Conservation (phyloP, 1,284 basidiomycete genomes). For the Moesziomyces antarcticus region DNA sequence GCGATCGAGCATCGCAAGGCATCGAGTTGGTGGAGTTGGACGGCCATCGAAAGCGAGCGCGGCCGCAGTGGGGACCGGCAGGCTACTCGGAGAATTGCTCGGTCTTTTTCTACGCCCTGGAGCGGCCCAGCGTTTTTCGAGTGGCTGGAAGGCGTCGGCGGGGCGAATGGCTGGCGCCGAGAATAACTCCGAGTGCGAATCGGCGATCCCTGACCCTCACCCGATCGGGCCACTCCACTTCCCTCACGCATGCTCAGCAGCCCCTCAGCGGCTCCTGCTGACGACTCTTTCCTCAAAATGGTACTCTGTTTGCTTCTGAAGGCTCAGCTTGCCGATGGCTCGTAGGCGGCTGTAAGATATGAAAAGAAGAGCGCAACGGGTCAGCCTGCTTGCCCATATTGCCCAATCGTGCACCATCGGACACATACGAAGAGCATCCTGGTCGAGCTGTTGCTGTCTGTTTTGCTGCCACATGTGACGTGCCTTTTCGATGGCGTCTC, state of each 20-base stretch:
- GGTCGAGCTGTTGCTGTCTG: slow-evolving; percentile 25
- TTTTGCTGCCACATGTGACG: slow-evolving; percentile 18
- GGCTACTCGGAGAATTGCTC: neutral
- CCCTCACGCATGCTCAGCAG: neutral
- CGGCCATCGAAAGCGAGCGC: too few relatives aligned
- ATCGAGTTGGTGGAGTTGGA: too few relatives aligned
- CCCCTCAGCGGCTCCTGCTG: too few relatives aligned
- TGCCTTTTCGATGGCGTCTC: slow-evolving; percentile 50
- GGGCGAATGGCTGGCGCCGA: neutral
- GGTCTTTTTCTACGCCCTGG: neutral
- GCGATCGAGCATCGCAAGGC: too few relatives aligned
- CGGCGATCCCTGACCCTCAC: neutral
- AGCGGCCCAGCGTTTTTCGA: too few relatives aligned
- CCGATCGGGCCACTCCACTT: neutral
- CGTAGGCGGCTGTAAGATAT: slow-evolving; percentile 13
- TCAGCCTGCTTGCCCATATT: neutral
- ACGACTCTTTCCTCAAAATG: neutral
- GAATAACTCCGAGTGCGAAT: neutral
- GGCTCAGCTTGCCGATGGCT: slow-evolving; percentile 15
- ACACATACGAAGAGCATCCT: slow-evolving; percentile 52
- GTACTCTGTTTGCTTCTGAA: neutral
- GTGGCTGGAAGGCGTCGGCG: too few relatives aligned
- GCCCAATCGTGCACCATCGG: neutral
- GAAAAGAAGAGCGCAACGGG: neutral
- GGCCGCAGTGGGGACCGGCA: too few relatives aligned